Conservation (phyloP, 768 basidiomycete species). For the Rhizopogon vinicolor region DNA sequence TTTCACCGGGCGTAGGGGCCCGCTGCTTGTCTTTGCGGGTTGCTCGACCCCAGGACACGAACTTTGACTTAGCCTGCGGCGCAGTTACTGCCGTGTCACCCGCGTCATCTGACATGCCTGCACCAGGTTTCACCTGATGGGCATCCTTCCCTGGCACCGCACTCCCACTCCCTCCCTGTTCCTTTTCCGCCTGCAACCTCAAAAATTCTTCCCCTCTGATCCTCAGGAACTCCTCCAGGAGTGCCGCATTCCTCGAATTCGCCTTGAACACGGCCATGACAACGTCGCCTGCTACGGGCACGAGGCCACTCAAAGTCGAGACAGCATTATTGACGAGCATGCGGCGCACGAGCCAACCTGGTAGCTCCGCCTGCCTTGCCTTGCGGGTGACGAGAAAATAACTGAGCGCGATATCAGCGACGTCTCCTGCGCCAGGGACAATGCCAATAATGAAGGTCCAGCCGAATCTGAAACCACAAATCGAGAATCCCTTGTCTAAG, state of each 20-base stretch:
- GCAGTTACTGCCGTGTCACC: conserved; percentile 32
- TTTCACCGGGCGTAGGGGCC: conserved; percentile 14
- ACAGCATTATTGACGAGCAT: conserved; percentile 80
- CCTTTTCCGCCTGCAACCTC: conserved; percentile 37
- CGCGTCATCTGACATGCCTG: conserved; percentile 35
- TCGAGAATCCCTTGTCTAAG: conserved; percentile 80
- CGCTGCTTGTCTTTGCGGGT: conserved; percentile 21
- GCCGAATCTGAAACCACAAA: conserved; percentile 82
- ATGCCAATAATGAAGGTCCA: conserved; percentile 82
- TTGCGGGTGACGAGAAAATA: conserved; percentile 77
- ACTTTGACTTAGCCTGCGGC: conserved; percentile 1
- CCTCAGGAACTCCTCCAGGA: conserved; percentile 82
- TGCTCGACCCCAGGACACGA: conserved; percentile 7
- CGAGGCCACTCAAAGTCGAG: conserved; percentile 57
- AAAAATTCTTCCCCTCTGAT: conserved; percentile 73
- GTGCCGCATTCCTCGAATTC: conserved; percentile 82
- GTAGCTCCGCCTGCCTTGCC: conserved; percentile 67
- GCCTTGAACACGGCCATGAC: conserved; percentile 76
- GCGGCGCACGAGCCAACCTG: conserved; percentile 56
- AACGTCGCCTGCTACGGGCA: conserved; percentile 77
- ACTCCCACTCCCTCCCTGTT: conserved; percentile 17
- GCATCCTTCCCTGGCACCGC: conserved; percentile 28
- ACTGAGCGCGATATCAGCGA: conserved; percentile 58
- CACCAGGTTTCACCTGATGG: conserved; percentile 50
- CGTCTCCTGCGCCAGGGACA: conserved; percentile 66